Evolutionary conservation across 352 stramenopile genomes (phyloP), one percentile per base, ranked within the genome.

Genomic region (Phytophthora vignae): DNA sequence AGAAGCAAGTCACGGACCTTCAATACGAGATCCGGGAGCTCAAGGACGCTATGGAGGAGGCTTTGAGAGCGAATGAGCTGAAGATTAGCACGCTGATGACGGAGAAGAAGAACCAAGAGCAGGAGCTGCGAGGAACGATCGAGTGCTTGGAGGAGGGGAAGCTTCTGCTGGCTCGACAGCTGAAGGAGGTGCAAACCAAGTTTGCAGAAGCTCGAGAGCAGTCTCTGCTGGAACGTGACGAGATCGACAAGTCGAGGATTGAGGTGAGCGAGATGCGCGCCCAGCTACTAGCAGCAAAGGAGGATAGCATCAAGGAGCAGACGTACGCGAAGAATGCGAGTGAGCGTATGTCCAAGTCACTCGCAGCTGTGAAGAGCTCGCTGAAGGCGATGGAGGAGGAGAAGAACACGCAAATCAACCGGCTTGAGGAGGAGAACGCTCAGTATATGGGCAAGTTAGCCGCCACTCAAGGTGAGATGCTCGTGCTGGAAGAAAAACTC

Each of bases 361-460:
- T 95, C 0, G 19, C 67, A 3, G 79, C 82, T 0, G 86, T 94
- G 29, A 93, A 92, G 52, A 67, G 61, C 6, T 90, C 88, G 0
- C 55, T 94, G 21, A 80, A 87, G 25, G 66, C 71, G 0, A 77
- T 92, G 71, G 88, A 93, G 56, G 74, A 87, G n/a, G 84, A 93
- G 33, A 93, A 93, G 58, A 84, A 80, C 22, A 33, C 69, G 21
- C 73, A 78, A 1, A 87, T 93, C 22, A 64, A 78, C 52, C 80
- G 79, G 5, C 65, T 91, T 0, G 80, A 91, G 12, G 80, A 79
- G 6, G 85, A 91, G 21, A 83, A 83, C 9, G 36, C 64, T 0
- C 49, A 78, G 52, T 90, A 86, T 42, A 79, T 93, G 71, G 48
- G 72, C 15, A 88, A 90, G 49, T 57, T 93, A 27, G 85, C 85